Evolutionary conservation across 331 rosid species (phyloP).

Genomic region (Erythrophleum ivorense): DNA sequence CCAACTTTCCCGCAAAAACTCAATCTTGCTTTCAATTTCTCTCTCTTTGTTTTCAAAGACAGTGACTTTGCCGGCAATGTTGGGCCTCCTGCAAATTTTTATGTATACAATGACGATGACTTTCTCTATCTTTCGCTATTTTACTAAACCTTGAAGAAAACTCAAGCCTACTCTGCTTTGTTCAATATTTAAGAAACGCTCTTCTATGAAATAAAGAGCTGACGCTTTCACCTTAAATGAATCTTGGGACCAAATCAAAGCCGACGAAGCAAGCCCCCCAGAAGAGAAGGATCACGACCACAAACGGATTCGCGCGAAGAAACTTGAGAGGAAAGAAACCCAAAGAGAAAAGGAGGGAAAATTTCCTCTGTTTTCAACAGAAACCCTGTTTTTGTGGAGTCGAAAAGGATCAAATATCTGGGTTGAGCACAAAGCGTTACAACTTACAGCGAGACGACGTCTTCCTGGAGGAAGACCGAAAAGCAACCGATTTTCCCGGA

Average conservation of each 20-base stretch:
- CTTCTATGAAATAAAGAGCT: slow-evolving; percentile 10
- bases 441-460: neutral
- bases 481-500: slow-evolving; percentile 29
- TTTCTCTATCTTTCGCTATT: slow-evolving; percentile 5
- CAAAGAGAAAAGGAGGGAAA: neutral
- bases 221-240: slow-evolving; percentile 44
- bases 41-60: neutral
- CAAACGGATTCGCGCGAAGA: neutral
- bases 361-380: neutral
- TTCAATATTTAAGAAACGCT: slow-evolving; percentile 43
- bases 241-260: slow-evolving; percentile 46
- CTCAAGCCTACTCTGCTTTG: slow-evolving; percentile 49
- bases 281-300: neutral
- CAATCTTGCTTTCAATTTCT: slow-evolving; percentile 26
- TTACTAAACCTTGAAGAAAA: slow-evolving; percentile 59
- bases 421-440: neutral
- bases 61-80: slow-evolving; percentile 55
- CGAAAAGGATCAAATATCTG: slow-evolving; percentile 28
- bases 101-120: slow-evolving; percentile 28
- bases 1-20: slow-evolving; percentile 47
- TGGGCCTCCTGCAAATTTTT: slow-evolving; percentile 19
- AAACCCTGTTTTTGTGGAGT: slow-evolving; percentile 28
- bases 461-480: slow-evolving; percentile 16
- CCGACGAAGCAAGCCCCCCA: slow-evolving; percentile 17
- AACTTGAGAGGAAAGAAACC: slow-evolving; percentile 24